Conservation (phyloP, 108 stramenopile genomes). For the Nitzschia sp. region DNA sequence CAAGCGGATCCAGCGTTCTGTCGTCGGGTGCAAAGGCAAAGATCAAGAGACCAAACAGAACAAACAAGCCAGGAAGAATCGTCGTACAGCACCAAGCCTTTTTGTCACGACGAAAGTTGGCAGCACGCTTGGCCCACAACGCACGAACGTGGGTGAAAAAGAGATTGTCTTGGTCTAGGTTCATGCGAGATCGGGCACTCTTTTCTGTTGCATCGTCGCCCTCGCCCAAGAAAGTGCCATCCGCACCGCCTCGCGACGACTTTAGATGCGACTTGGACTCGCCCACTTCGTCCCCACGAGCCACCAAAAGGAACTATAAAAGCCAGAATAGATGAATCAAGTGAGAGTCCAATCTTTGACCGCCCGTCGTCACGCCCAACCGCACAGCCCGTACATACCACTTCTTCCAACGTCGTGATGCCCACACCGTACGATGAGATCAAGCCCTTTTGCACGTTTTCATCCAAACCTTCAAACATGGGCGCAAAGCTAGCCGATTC, state of each 20-base stretch:
- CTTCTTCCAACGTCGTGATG: conserved; percentile 98
- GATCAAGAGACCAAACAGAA: conserved; percentile 69
- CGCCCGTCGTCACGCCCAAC: too few species aligned
- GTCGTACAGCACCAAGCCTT: conserved; percentile 86
- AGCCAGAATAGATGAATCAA: too few species aligned
- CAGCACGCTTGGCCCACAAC: conserved; percentile 71
- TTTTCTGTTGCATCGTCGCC: conserved; percentile 24
- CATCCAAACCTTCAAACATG: conserved; percentile 88
- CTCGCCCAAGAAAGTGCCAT: background rate
- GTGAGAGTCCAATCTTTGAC: too few species aligned
- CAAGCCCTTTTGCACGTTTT: conserved; percentile 33
- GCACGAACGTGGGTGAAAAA: conserved; percentile 73
- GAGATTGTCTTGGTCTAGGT: conserved; percentile 48
- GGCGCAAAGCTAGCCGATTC: conserved; percentile 70
- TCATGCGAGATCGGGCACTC: conserved; percentile 40
- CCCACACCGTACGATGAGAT: conserved; percentile 91
- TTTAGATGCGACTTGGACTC: conserved; percentile 12
- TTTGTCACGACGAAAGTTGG: conserved; percentile 85
- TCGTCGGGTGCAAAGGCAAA: conserved; percentile 40
- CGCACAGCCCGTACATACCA: too few species aligned
- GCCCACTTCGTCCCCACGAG: conserved; percentile 54
- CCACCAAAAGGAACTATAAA: conserved; percentile 64
- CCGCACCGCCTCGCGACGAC: conserved; percentile 5
- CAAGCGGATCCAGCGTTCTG: conserved; percentile 46
- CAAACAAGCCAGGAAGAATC: conserved; percentile 65